Percentiles rank a stretch among this genome's conserved stretches.
Conservation (phyloP, 371 early-diverging fungal species). For the Phascolomyces articulosus region DNA sequence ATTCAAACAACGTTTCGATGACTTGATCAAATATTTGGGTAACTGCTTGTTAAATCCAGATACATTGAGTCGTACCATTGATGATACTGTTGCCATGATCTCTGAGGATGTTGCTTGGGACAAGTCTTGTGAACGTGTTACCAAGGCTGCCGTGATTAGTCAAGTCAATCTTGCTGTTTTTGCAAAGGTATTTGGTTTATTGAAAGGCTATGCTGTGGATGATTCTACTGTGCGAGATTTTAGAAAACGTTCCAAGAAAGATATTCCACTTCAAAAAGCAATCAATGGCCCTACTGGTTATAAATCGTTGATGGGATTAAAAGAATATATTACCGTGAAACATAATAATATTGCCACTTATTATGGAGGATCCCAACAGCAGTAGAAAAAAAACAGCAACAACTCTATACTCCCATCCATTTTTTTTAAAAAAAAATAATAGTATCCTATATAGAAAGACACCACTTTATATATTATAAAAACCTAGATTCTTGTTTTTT, state of each 20-base stretch:
- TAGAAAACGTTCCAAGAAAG: not conserved
- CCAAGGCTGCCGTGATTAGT: not conserved
- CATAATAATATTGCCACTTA: not conserved
- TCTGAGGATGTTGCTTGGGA: slow-evolving; percentile 44
- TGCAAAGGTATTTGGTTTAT: not conserved
- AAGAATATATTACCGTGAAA: slow-evolving; percentile 18
- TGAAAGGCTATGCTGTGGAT: slow-evolving; percentile 3
- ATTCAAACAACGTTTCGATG: slow-evolving; percentile 26
- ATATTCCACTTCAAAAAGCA: slow-evolving; percentile 17
- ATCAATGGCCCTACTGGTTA: slow-evolving; percentile 20
- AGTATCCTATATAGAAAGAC: too few relatives aligned
- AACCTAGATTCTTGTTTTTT: too few relatives aligned
- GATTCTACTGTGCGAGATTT: not conserved
- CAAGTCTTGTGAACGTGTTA: slow-evolving; percentile 19
- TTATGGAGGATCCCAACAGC: too few relatives aligned
- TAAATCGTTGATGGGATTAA: slow-evolving; percentile 14
- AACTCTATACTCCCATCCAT: too few relatives aligned
- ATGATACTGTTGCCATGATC: slow-evolving; percentile 25
- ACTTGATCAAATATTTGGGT: slow-evolving; percentile 20
- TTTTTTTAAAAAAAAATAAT: too few relatives aligned
- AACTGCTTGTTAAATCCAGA: slow-evolving; percentile 22
- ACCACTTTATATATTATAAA: too few relatives aligned
- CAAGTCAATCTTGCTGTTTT: not conserved
- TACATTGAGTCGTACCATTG: slow-evolving; percentile 19
- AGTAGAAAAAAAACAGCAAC: too few relatives aligned